Conservation (phyloP, 2,329 filamentous ascomycete species). For the Aureobasidium namibiae region DNA sequence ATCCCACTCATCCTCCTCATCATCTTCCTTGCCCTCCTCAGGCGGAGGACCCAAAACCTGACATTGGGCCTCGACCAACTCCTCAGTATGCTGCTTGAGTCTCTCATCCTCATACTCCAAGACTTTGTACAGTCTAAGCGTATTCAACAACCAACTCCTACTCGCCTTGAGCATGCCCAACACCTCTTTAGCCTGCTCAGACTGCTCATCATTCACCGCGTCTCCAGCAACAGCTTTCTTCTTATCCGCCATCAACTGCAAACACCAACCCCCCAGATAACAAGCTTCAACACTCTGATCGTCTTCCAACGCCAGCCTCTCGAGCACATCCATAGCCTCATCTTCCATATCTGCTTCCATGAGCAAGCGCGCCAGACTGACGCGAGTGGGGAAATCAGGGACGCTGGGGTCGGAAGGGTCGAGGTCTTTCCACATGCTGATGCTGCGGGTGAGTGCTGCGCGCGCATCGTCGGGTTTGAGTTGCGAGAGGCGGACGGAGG, state of each 20-base stretch:
- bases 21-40: constrained; percentile 35
- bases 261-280: constrained; percentile 94
- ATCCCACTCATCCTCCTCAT: constrained; percentile 30
- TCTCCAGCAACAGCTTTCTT: constrained; percentile 37
- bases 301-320: constrained; percentile 77
- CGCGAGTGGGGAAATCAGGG: constrained; percentile 77
- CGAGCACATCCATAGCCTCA: constrained; percentile 76
- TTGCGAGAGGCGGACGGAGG: constrained; percentile 90
- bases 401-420: constrained; percentile 63
- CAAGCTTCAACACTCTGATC: constrained; percentile 92
- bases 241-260: constrained; percentile 71
- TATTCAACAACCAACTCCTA: constrained; percentile 73
- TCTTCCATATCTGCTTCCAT: constrained; percentile 86
- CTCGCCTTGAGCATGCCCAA: constrained; percentile 59
- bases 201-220: constrained; percentile 12
- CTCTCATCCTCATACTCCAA: constrained; percentile 82
- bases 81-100: constrained; percentile 64
- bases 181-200: constrained; percentile 18
- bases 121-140: constrained; percentile 66
- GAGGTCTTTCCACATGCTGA: constrained; percentile 75
- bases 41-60: constrained; percentile 35
- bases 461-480: constrained; percentile 68
- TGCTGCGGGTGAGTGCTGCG: constrained; percentile 67
- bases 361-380: constrained; percentile 74
- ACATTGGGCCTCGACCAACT: constrained; percentile 51